Percentiles rank a stretch among this genome's conserved stretches.
Evolutionary conservation across 1,139 yeast species (phyloP).

Genomic region (Debaryomyces coudertii): DNA sequence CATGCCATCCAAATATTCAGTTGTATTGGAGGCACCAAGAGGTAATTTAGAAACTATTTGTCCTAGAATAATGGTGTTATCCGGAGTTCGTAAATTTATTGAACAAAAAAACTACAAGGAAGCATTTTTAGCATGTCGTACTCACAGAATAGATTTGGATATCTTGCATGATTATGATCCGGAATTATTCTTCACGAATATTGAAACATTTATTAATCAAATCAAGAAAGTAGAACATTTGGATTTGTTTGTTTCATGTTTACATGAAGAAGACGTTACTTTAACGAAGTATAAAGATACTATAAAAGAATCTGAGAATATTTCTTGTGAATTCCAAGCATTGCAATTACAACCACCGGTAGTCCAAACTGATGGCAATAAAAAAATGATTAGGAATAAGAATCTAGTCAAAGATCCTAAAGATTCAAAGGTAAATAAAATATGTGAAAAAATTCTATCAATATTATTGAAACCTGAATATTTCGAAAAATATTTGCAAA

Average conservation of each 20-base stretch:
- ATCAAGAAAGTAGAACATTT: constrained; percentile 73
- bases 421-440: constrained; percentile 69
- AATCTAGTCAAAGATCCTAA: constrained; percentile 37
- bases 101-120: constrained; percentile 56
- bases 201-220: constrained; percentile 72
- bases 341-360: constrained; percentile 10
- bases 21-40: constrained; percentile 90
- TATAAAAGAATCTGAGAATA: constrained; percentile 26
- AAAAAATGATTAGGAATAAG: constrained; percentile 34
- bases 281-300: constrained; percentile 84
- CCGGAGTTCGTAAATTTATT: constrained; percentile 77
- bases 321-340: constrained; percentile 7
- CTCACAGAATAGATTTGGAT: constrained; percentile 90
- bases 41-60: constrained; percentile 94
- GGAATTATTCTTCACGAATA: constrained; percentile 59
- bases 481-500: constrained; percentile 65
- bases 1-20: constrained; percentile 82
- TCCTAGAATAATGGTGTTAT: constrained; percentile 89
- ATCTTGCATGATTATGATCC: constrained; percentile 88
- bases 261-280: constrained; percentile 86
- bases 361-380: constrained; percentile 9
- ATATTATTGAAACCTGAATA: constrained; percentile 58
- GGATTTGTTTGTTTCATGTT: constrained; percentile 84
- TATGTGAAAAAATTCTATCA: constrained; percentile 70
- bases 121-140: constrained; percentile 84